Evolutionary conservation across 2,329 filamentous ascomycete species (phyloP).

Genomic region (Cercospora sp.): DNA sequence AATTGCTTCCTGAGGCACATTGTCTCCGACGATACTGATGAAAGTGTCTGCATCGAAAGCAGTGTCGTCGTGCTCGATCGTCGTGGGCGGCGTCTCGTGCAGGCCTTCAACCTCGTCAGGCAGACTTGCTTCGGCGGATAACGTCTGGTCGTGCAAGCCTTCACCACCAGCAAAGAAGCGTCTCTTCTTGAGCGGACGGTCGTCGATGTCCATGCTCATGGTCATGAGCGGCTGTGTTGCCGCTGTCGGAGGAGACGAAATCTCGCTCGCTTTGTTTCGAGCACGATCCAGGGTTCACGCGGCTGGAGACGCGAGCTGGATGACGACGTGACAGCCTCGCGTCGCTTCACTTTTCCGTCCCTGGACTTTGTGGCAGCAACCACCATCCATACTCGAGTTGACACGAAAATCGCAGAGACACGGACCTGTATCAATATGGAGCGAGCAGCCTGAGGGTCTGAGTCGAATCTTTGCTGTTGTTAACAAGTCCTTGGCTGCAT

Average conservation of each 20-base stretch:
- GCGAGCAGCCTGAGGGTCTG: not conserved
- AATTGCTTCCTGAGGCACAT: constrained; percentile 48
- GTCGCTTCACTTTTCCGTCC: constrained; percentile 2
- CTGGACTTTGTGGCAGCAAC: not conserved
- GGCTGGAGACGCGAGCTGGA: constrained; percentile 4
- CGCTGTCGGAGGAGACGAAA: not conserved
- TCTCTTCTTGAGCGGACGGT: constrained; percentile 61
- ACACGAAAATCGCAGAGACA: not conserved
- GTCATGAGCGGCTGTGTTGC: not conserved
- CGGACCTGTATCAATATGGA: constrained; percentile 2
- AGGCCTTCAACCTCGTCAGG: constrained; percentile 39
- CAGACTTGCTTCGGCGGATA: constrained; percentile 36
- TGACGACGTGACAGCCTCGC: constrained; percentile 12
- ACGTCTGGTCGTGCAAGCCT: constrained; percentile 33
- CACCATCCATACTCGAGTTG: not conserved
- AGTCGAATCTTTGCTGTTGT: not conserved
- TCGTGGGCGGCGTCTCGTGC: constrained; percentile 26
- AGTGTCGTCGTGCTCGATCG: constrained; percentile 25
- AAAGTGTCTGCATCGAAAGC: constrained; percentile 59
- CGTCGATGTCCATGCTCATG: constrained; percentile 44
- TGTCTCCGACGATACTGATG: constrained; percentile 58
- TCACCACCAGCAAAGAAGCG: constrained; percentile 62
- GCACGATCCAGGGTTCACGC: constrained; percentile 2
- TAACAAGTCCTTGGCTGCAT: not conserved
- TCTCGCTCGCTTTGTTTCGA: not conserved